These are phyloP conservation scores for Paracoccidioides brasiliensis DNA, from an alignment of 2,329 filamentous ascomycete species.

Conservation along the genomic window DNA sequence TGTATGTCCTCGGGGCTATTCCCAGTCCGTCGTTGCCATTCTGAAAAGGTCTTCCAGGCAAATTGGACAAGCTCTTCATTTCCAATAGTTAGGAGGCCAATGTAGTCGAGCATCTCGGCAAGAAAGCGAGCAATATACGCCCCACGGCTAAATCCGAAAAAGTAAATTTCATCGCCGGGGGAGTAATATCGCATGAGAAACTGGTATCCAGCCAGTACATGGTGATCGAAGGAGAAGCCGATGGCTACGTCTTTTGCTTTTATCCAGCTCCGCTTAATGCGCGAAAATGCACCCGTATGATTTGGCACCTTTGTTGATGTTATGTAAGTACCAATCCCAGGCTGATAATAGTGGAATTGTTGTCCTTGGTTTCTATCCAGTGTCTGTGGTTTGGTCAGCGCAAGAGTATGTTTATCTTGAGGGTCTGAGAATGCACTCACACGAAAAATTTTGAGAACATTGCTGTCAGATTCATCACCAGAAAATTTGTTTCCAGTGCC, in stretches of 20 bases:
- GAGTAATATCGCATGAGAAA: conserved; percentile 46
- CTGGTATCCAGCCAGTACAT: conserved; percentile 41
- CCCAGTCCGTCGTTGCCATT: conserved; percentile 22
- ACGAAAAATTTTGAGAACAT: conserved; percentile 38
- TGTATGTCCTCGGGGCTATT: conserved; percentile 8
- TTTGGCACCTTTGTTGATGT: conserved; percentile 21
- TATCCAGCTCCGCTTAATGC: conserved; percentile 10
- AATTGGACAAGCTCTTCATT: conserved; percentile 44
- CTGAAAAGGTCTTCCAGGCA: conserved; percentile 27
- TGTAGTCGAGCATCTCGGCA: conserved; percentile 38
- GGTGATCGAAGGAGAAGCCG: conserved; percentile 33
- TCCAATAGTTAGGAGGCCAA: conserved; percentile 38
- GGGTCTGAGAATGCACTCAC: conserved; percentile 3
- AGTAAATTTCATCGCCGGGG: conserved; percentile 39
- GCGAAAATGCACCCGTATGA: conserved; percentile 20
- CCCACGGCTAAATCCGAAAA: conserved; percentile 44
- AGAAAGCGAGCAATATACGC: conserved; percentile 42
- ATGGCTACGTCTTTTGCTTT: conserved; percentile 11
- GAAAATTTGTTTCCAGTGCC: conserved; percentile 20
- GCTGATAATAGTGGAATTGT: conserved; percentile 14
- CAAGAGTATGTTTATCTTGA: neutral
- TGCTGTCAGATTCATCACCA: conserved; percentile 35
- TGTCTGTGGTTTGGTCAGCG: conserved; percentile 15
- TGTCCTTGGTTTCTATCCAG: conserved; percentile 24
- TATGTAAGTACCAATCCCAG: conserved; percentile 35